A percentile compares a stretch with the other conserved stretches of the same genome.
Conservation (phyloP, 192 early-diverging fungal genomes). For the Pilobolus umbonatus region DNA sequence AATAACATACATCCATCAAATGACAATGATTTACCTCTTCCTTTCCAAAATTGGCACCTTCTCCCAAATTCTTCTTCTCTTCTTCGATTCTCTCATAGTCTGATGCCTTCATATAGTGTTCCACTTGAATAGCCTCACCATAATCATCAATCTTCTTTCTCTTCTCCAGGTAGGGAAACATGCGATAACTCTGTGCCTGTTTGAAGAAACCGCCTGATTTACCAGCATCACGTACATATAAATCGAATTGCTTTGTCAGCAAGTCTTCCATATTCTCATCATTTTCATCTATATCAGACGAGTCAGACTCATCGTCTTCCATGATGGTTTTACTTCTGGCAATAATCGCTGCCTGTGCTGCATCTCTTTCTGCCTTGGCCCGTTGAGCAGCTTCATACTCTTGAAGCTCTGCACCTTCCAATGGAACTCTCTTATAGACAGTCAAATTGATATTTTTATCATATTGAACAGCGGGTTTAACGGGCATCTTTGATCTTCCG, state of each 20-base stretch:
- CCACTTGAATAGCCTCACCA: slow-evolving; percentile 32
- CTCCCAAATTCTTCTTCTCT: slow-evolving; percentile 18
- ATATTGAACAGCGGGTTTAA: slow-evolving; percentile 30
- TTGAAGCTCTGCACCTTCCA: slow-evolving; percentile 85
- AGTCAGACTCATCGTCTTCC: slow-evolving; percentile 75
- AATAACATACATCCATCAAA: slow-evolving; percentile 1
- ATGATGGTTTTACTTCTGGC: slow-evolving; percentile 61
- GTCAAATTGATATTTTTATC: slow-evolving; percentile 27
- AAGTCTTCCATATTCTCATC: slow-evolving; percentile 53
- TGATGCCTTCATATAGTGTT: slow-evolving; percentile 29
- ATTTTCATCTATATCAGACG: slow-evolving; percentile 46
- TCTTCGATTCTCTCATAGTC: slow-evolving; percentile 58
- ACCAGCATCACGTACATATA: slow-evolving; percentile 77
- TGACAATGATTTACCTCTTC: slow-evolving; percentile 45
- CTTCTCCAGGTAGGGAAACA: slow-evolving; percentile 85
- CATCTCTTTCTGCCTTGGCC: slow-evolving; percentile 66
- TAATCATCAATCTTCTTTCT: slow-evolving; percentile 90
- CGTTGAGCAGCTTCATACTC: slow-evolving; percentile 60
- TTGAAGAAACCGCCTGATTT: slow-evolving; percentile 71
- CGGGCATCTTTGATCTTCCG: slow-evolving; percentile 22
- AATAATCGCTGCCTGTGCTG: slow-evolving; percentile 62
- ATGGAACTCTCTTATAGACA: slow-evolving; percentile 59
- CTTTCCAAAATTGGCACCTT: slow-evolving; percentile 27
- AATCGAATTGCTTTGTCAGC: slow-evolving; percentile 61
- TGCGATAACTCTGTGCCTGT: slow-evolving; percentile 73